Base-by-base conservation (phyloP, 2,329 filamentous ascomycete species). In the Colletotrichum coccodes region DNA sequence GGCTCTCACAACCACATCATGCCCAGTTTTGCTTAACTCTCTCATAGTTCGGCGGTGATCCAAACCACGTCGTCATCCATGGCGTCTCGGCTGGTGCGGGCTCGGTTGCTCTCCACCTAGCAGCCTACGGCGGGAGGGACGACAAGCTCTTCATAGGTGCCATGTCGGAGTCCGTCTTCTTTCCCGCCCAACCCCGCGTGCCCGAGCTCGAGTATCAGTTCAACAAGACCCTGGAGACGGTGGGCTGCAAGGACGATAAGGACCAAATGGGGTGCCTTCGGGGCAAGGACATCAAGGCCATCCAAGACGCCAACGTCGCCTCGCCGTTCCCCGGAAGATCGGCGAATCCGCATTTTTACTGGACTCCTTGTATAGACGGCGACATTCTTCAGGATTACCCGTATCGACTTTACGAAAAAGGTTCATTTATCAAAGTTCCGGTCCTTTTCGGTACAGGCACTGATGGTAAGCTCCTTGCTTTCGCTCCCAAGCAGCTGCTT, bases 11-110 rank as follows among this genome's bases (percentile, higher is more conserved):
- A 21, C 56, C 26, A 57, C 28, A 23, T 21, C 12, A 44, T 30
- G 14, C 32, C 23, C 23, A 40, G 14, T 2, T 32, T 30, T 2
- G 38, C n/a, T 52, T 11, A 44, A 16, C 14, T 4, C 38, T n/a
- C 23, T 49, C 14, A 23, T 52, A 82, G 76, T 90, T 90, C 69
- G 87, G 89, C 8, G 89, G 89, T 1, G 85, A 91, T 71, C 86
- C 87, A 0, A 74, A 82, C 28, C 86, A 87, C 70, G 86, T 91
- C 34, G 86, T 90, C 0, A 85, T 91, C 53, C 86, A 89, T 70
- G 89, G 89, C 3, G 84, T 84, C n/a, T 90, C 87, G 3, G 87
- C 89, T 2, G 89, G 90, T 6, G 89, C 82, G 4, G 88, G 86
- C 3, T 88, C 87, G 14, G 87, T 90, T 0, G 82, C 83, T 3